These are phyloP conservation scores for Blastobotrys illinoisensis DNA, from an alignment of 1,139 yeast species.

Conservation along the genomic window DNA sequence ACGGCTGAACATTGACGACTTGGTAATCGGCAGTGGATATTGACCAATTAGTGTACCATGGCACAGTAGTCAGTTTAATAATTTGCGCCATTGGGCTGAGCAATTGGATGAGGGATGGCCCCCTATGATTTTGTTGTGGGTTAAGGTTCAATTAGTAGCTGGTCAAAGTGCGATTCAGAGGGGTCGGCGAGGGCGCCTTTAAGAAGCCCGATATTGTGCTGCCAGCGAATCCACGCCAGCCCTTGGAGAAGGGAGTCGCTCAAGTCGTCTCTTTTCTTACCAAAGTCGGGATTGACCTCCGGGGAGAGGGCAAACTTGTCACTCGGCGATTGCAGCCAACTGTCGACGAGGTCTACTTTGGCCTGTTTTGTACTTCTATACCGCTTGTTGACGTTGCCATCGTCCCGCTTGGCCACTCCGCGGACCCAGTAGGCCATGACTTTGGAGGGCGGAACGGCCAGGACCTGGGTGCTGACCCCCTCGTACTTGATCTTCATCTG, in stretches of 20 bases:
- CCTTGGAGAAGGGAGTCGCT: slow-evolving; percentile 58
- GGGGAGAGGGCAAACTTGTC: slow-evolving; percentile 2
- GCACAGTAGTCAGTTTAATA: too few relatives aligned
- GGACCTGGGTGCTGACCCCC: slow-evolving; percentile 8
- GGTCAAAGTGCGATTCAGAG: neutral
- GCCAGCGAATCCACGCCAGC: slow-evolving; percentile 48
- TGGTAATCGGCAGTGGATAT: neutral
- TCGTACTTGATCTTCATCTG: slow-evolving; percentile 18
- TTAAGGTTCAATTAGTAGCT: neutral
- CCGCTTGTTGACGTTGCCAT: slow-evolving; percentile 7
- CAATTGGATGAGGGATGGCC: too few relatives aligned
- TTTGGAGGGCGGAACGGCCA: slow-evolving; percentile 27
- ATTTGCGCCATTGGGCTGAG: too few relatives aligned
- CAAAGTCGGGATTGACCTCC: slow-evolving; percentile 7
- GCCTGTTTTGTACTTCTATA: slow-evolving; percentile 17
- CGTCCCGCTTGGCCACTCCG: slow-evolving; percentile 14
- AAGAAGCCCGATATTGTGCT: slow-evolving; percentile 25
- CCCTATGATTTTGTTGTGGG: too few relatives aligned
- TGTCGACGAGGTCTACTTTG: slow-evolving; percentile 18
- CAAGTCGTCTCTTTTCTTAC: slow-evolving; percentile 42
- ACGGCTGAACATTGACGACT: neutral
- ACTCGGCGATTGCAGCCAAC: slow-evolving; percentile 18
- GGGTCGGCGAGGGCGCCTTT: neutral
- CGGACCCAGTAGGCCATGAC: slow-evolving; percentile 30
- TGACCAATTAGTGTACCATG: too few relatives aligned